phyloP scores from a whole-genome alignment of 495 filamentous ascomycete genomes.

The Hypoxylon lienhwacheense region DNA sequence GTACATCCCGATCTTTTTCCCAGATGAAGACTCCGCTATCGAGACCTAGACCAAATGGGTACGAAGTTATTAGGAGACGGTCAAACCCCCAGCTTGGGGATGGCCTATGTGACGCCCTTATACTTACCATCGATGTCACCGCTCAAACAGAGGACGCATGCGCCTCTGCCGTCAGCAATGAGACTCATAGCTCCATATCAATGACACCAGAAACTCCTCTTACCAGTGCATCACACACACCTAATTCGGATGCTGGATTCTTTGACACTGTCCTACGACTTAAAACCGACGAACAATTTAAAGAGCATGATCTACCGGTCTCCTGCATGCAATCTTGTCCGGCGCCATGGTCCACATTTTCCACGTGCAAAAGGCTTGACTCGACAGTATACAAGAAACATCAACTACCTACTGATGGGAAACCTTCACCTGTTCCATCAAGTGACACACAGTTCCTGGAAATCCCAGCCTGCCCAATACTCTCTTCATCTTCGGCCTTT shows the following conservation, averaged over 20 bases:
- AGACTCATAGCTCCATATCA: neutral
- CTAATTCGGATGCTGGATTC: neutral
- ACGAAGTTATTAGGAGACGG: constrained; percentile 14
- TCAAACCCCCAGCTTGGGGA: constrained; percentile 30
- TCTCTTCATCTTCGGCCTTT: neutral
- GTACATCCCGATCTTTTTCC: neutral
- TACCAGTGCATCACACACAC: neutral
- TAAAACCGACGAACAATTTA: neutral
- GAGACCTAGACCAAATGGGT: constrained; percentile 19
- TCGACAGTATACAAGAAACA: neutral
- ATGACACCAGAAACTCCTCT: neutral
- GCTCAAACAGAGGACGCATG: neutral
- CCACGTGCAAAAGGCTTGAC: neutral
- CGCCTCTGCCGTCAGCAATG: neutral
- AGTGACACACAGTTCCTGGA: neutral
- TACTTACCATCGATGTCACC: neutral
- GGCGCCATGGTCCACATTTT: neutral
- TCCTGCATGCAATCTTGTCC: neutral
- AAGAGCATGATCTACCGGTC: neutral
- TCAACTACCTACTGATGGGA: too few species aligned
- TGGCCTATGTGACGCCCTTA: constrained; percentile 16
- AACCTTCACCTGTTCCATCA: too few species aligned
- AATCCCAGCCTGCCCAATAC: neutral
- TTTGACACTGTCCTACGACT: neutral
- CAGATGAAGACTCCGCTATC: constrained; percentile 17